Base-by-base conservation (phyloP, 805 yeast genomes). In the Lachancea kluyveri region DNA sequence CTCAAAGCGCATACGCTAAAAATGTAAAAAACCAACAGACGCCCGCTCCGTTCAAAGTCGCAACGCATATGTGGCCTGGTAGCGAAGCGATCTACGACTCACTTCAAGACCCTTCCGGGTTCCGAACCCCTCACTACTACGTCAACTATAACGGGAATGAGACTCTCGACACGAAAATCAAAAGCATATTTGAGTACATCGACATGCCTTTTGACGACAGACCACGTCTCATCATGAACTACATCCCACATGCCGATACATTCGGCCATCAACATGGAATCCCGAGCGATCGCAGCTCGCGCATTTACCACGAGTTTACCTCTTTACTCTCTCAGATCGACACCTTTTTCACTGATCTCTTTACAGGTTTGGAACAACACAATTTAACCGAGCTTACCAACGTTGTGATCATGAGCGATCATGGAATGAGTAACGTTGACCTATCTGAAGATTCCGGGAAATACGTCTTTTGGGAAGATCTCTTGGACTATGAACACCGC, bases 1-100 rank as follows among this genome's bases (percentile, higher is more conserved):
- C 90, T 0, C 64, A 64, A 17, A 53, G 55, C 12, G 81, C 81
- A 37, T 79, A 77, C 5, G 68, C 79, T 2, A 60, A 61, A 3
- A 59, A 80, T 4, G 94, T 87, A 0, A 17, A 26, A 11, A 16
- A 21, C 8, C 6, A 19, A 15, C 11, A 12, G 13, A n/a, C 8
- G 7, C 13, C 25, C 8, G 24, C 30, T 14, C 31, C 42, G 11
- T 42, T 43, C 25, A 42, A 37, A 17, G 44, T 37, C 2, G 47
- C 50, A 15, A 79, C 85, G n/a, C 94, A 87, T 56, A 87, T 86
- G 95, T 88, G 94, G 94, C 96, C 96, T 0, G 96, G 96, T 2
- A 76, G 87, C 37, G 95, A 86, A 45, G 94, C 77, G 6, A 68
- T 41, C 31, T 31, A 39, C 40, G 9, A 16, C 17, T 8, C 11